A percentile compares a stretch with the other conserved stretches of the same genome.
These are phyloP conservation scores for Taiozyma onychis DNA, from an alignment of 1,139 yeast genomes.

Conservation along the genomic window DNA sequence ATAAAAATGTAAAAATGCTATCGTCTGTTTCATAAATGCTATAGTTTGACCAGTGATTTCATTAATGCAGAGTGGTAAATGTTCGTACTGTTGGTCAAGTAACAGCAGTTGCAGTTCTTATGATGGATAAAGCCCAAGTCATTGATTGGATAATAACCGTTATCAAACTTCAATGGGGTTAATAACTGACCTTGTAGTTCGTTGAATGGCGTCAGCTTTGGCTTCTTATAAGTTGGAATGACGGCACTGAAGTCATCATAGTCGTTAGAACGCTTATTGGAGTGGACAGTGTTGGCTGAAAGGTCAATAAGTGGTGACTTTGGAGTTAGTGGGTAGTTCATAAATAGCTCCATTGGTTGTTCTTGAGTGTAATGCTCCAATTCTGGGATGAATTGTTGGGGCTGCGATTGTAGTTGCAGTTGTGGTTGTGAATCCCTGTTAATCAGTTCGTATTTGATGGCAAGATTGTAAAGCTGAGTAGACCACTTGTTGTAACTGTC, in stretches of 20 bases:
- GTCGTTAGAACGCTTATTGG: background rate
- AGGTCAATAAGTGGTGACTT: slow-evolving; percentile 15
- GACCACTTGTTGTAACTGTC: slow-evolving; percentile 11
- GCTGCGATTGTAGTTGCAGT: background rate
- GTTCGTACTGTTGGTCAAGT: slow-evolving; percentile 17
- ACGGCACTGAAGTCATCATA: background rate
- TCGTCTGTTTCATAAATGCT: background rate
- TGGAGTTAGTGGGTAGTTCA: slow-evolving; percentile 15
- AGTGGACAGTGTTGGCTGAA: background rate
- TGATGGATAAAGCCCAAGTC: slow-evolving; percentile 3
- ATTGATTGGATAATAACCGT: background rate
- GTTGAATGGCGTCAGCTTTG: background rate
- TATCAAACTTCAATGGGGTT: background rate
- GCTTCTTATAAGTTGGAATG: background rate
- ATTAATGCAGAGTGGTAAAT: slow-evolving; percentile 7
- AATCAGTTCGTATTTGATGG: slow-evolving; percentile 7
- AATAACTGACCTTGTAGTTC: slow-evolving; percentile 1
- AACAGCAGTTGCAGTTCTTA: slow-evolving; percentile 15
- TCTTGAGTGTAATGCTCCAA: background rate
- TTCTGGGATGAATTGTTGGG: background rate
- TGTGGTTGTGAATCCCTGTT: slow-evolving; percentile 5
- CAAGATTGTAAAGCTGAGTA: slow-evolving; percentile 2
- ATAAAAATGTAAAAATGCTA: background rate
- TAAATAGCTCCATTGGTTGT: background rate
- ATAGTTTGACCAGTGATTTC: slow-evolving; percentile 3